A percentile compares a stretch with the other conserved stretches of the same genome.
phyloP scores from a whole-genome alignment of 371 early-diverging fungal genomes.

The Nematocida ausubeli region DNA sequence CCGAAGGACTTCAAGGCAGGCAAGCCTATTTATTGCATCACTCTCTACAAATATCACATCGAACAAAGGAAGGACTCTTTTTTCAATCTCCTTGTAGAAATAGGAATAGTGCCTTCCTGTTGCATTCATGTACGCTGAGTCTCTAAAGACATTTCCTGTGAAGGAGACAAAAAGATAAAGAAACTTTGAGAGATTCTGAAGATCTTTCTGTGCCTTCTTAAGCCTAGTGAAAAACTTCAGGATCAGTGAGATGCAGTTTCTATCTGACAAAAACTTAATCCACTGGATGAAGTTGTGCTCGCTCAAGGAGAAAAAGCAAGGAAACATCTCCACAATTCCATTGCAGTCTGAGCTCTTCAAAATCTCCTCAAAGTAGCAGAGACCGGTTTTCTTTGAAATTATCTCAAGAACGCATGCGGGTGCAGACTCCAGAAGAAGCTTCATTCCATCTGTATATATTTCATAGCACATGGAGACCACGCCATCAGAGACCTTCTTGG shows the following conservation, averaged over 20 bases:
- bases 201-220: background rate
- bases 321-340: slow-evolving; percentile 48
- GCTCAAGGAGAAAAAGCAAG: slow-evolving; percentile 47
- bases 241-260: background rate
- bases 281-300: slow-evolving; percentile 5
- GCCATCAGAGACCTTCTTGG: slow-evolving; percentile 29
- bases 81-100: slow-evolving; percentile 39
- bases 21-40: slow-evolving; percentile 31
- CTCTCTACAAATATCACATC: slow-evolving; percentile 11
- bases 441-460: slow-evolving; percentile 36
- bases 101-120: slow-evolving; percentile 18
- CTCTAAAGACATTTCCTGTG: slow-evolving; percentile 26
- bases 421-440: slow-evolving; percentile 30
- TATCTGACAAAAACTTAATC: slow-evolving; percentile 17
- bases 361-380: slow-evolving; percentile 18
- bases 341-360: slow-evolving; percentile 30
- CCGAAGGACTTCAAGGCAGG: slow-evolving; percentile 36
- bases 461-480: slow-evolving; percentile 29
- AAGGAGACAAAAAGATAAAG: slow-evolving; percentile 53
- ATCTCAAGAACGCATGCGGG: background rate
- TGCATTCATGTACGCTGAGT: background rate
- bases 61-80: background rate
- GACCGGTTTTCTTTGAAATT: background rate
- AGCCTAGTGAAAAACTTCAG: background rate
- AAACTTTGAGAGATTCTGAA: slow-evolving; percentile 35